phyloP scores from a whole-genome alignment of 371 early-diverging fungal species.

The Homolaphlyctis polyrhiza region DNA sequence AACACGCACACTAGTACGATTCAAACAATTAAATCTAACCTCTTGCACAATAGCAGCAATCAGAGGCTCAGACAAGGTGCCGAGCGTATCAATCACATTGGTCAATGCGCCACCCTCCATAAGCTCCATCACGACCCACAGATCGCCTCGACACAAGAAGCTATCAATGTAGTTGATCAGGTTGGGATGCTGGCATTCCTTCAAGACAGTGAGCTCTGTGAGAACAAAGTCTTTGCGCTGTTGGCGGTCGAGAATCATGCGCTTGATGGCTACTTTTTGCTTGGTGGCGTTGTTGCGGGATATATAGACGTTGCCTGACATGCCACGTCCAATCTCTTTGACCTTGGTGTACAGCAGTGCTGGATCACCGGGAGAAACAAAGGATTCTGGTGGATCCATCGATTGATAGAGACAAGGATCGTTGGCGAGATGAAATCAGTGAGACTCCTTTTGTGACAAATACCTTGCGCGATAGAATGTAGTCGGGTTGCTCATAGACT shows the following conservation, averaged over 20 bases:
- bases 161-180: conserved; percentile 92
- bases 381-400: too few species aligned
- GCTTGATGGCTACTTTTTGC: conserved; percentile 88
- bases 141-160: conserved; percentile 73
- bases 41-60: conserved; percentile 74
- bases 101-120: conserved; percentile 98
- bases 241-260: conserved; percentile 92
- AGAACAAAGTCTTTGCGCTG: conserved; percentile 91
- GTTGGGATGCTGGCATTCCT: conserved; percentile 88
- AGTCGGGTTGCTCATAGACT: too few species aligned
- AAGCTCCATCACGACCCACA: conserved; percentile 98
- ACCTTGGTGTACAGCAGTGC: conserved; percentile 76
- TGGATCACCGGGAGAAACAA: conserved; percentile 72
- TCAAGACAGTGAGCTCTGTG: conserved; percentile 94
- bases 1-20: not conserved
- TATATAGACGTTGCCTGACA: conserved; percentile 92
- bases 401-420: not conserved
- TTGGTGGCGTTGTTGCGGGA: conserved; percentile 40
- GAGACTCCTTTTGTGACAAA: too few species aligned
- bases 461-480: too few species aligned
- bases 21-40: not conserved
- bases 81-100: conserved; percentile 89
- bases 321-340: conserved; percentile 95
- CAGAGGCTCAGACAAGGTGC: conserved; percentile 82
- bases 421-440: too few species aligned